phyloP scores from a whole-genome alignment of 208 protist genomes.

The Crithidia acanthocephali region DNA sequence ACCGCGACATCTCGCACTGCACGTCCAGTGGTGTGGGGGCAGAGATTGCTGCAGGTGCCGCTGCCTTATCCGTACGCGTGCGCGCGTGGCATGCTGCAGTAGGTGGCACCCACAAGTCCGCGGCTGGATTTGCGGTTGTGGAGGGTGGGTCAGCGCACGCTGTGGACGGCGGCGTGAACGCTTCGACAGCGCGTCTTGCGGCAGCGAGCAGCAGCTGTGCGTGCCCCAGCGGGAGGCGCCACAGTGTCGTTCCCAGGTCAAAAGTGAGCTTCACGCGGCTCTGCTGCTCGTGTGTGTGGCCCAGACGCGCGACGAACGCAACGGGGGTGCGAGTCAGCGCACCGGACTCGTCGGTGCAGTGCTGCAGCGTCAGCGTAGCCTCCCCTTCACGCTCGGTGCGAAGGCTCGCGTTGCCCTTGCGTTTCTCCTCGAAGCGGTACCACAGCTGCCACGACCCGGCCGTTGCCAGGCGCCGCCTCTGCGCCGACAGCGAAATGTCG shows the following conservation, averaged over 20 bases:
- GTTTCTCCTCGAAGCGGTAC: conserved; percentile 20
- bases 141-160: not conserved
- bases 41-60: not conserved
- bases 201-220: conserved; percentile 8
- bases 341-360: conserved; percentile 11
- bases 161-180: not conserved
- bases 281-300: not conserved
- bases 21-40: not conserved
- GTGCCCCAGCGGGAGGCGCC: conserved; percentile 23
- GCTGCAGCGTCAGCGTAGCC: conserved; percentile 10
- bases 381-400: conserved; percentile 25
- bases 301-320: not conserved
- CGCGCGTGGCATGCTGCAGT: no score
- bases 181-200: not conserved
- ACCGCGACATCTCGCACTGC: not conserved
- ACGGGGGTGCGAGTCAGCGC: conserved; percentile 19
- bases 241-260: conserved; percentile 9
- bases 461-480: conserved; percentile 5
- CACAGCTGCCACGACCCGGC: conserved; percentile 9
- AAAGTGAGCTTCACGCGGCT: conserved; percentile 1
- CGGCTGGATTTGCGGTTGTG: not conserved
- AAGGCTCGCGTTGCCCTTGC: not conserved
- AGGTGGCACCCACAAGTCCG: no score
- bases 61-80: no score
- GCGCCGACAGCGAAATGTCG: conserved; percentile 6